These are phyloP conservation scores for Cladosporium sp. DNA, from an alignment of 2,329 filamentous ascomycete genomes.

Conservation along the genomic window DNA sequence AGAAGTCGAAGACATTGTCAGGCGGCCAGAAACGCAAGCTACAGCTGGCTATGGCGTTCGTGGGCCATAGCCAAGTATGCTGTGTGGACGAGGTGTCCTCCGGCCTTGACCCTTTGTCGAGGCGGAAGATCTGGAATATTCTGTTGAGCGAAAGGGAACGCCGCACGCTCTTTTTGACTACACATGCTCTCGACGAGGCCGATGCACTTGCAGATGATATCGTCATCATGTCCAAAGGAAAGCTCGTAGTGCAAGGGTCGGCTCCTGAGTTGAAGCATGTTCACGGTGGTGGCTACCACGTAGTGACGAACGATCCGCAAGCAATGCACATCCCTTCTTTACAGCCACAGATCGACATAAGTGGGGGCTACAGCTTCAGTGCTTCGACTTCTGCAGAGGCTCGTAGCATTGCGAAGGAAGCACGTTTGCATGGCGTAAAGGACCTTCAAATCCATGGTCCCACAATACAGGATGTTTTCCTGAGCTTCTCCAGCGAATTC, in stretches of 20 bases:
- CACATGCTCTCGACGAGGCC: conserved; percentile 88
- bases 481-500: conserved; percentile 78
- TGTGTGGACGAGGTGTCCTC: conserved; percentile 87
- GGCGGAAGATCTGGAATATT: conserved; percentile 90
- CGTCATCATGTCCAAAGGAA: conserved; percentile 79
- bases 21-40: conserved; percentile 88
- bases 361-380: conserved; percentile 52
- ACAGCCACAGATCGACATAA: conserved; percentile 27
- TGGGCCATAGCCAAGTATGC: conserved; percentile 74
- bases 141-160: conserved; percentile 75
- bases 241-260: conserved; percentile 75
- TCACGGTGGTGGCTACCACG: conserved; percentile 77
- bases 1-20: conserved; percentile 72
- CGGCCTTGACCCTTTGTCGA: conserved; percentile 78
- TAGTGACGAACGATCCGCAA: conserved; percentile 39
- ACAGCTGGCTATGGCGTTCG: conserved; percentile 90
- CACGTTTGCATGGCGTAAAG: conserved; percentile 52
- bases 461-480: conserved; percentile 86
- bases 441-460: conserved; percentile 83
- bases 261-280: conserved; percentile 78
- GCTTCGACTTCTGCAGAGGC: conserved; percentile 7
- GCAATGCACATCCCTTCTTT: not conserved
- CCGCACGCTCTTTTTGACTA: conserved; percentile 80
- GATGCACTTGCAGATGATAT: conserved; percentile 85
- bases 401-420: not conserved